A percentile compares a stretch with the other conserved stretches of the same genome.
Evolutionary conservation across 192 early-diverging fungal genomes (phyloP).

Genomic region (Allomyces arbusculus): DNA sequence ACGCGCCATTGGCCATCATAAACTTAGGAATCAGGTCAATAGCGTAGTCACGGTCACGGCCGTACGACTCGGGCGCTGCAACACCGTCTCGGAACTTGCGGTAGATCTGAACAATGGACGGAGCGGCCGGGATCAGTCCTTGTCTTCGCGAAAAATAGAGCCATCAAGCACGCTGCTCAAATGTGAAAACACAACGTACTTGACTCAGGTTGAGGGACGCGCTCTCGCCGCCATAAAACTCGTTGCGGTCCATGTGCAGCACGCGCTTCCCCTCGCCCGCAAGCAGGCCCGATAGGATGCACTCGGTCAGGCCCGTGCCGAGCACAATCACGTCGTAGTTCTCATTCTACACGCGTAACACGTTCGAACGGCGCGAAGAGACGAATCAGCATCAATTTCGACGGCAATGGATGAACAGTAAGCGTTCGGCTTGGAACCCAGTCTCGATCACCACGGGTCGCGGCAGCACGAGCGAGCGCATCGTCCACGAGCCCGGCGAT

Average conservation of each 20-base stretch:
- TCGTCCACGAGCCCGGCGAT: too few relatives aligned
- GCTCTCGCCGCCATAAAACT: conserved; percentile 95
- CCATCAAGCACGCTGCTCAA: background rate
- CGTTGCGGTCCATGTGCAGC: conserved; percentile 81
- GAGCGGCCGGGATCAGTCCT: background rate
- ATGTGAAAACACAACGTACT: conserved; percentile 20
- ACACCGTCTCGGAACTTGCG: conserved; percentile 40
- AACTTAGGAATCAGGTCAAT: conserved; percentile 99
- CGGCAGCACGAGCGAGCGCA: too few relatives aligned
- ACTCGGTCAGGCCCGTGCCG: conserved; percentile 77
- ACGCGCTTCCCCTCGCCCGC: conserved; percentile 82
- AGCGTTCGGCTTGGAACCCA: too few relatives aligned
- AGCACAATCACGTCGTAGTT: conserved; percentile 74
- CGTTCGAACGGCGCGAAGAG: too few relatives aligned
- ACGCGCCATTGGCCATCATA: conserved; percentile 96
- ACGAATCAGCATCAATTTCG: too few relatives aligned
- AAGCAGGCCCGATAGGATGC: conserved; percentile 67
- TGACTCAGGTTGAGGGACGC: conserved; percentile 91
- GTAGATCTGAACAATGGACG: conserved; percentile 27
- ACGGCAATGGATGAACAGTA: too few relatives aligned
- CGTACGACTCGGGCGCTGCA: conserved; percentile 24
- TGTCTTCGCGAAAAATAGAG: too few relatives aligned
- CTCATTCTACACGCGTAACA: conserved; percentile 39
- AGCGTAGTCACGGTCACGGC: conserved; percentile 76
- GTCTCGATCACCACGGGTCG: too few relatives aligned